A percentile compares a stretch with the other conserved stretches of the same genome.
These are phyloP conservation scores for Gomphus bonarii DNA, from an alignment of 1,284 basidiomycete genomes.

Conservation along the genomic window DNA sequence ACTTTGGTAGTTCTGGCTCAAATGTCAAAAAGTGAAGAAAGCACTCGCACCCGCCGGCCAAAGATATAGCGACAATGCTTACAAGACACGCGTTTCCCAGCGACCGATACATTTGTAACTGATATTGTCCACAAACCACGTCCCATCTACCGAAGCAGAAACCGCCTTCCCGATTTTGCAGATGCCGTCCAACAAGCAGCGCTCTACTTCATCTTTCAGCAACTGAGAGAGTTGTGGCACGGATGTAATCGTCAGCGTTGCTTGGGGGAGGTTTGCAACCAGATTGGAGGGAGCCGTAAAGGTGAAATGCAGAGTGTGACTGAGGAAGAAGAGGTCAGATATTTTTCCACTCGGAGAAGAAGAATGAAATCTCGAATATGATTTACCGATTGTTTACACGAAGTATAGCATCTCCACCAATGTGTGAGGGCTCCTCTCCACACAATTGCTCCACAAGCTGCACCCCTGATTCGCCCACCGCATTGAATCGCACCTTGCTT, in stretches of 20 bases:
- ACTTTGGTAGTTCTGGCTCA: not conserved
- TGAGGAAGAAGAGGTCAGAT: slow-evolving; percentile 21
- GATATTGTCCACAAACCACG: slow-evolving; percentile 66
- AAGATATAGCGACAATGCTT: slow-evolving; percentile 19
- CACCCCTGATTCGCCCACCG: slow-evolving; percentile 56
- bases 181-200: slow-evolving; percentile 52
- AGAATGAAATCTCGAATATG: not conserved
- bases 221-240: slow-evolving; percentile 65
- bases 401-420: slow-evolving; percentile 60
- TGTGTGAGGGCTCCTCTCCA: slow-evolving; percentile 20
- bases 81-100: slow-evolving; percentile 72
- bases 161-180: slow-evolving; percentile 53
- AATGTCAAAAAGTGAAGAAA: not conserved
- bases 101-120: slow-evolving; percentile 58
- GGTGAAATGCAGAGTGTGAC: slow-evolving; percentile 63
- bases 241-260: slow-evolving; percentile 58
- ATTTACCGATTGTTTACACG: slow-evolving; percentile 55
- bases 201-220: slow-evolving; percentile 63
- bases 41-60: no score
- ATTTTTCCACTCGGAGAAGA: not conserved
- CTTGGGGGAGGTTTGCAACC: slow-evolving; percentile 63
- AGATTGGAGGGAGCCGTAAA: slow-evolving; percentile 62
- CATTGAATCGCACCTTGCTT: slow-evolving; percentile 45
- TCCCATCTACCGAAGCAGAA: slow-evolving; percentile 44
- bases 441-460: slow-evolving; percentile 39